A percentile compares a stretch with the other conserved stretches of the same genome.
These are phyloP conservation scores for Mariannaea sp. DNA, from an alignment of 2,329 filamentous ascomycete species.

Conservation along the genomic window DNA sequence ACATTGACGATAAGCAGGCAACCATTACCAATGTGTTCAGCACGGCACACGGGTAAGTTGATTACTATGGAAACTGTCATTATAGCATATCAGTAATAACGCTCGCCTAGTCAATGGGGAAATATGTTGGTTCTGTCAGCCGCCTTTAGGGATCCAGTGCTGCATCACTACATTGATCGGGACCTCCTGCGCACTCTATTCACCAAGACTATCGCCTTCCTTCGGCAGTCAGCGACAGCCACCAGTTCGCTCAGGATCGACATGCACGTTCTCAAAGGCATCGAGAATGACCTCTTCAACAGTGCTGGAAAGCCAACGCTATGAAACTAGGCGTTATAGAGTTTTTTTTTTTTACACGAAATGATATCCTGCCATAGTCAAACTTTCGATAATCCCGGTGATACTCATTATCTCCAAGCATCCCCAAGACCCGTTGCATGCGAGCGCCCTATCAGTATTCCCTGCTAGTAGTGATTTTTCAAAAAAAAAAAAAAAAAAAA, in stretches of 20 bases:
- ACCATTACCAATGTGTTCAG: constrained; percentile 97
- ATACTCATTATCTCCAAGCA: no score
- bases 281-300: constrained; percentile 55
- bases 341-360: no score
- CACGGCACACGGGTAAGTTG: constrained; percentile 89
- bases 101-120: constrained; percentile 83
- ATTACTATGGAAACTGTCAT: background rate
- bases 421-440: no score
- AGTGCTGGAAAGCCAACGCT: no score
- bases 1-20: constrained; percentile 64
- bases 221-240: constrained; percentile 70
- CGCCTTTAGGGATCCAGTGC: constrained; percentile 69
- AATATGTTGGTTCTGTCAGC: constrained; percentile 91
- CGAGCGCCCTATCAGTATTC: no score
- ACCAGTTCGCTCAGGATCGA: constrained; percentile 78
- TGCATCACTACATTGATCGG: constrained; percentile 62
- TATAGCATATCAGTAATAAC: constrained; percentile 20
- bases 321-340: no score
- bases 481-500: no score
- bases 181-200: constrained; percentile 65
- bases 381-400: no score
- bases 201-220: constrained; percentile 74
- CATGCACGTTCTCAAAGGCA: constrained; percentile 69
- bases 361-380: no score
- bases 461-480: no score